Percentiles rank a stretch among this genome's conserved stretches.
These are phyloP conservation scores for Yarrowia galli DNA, from an alignment of 1,139 yeast species.

Conservation along the genomic window DNA sequence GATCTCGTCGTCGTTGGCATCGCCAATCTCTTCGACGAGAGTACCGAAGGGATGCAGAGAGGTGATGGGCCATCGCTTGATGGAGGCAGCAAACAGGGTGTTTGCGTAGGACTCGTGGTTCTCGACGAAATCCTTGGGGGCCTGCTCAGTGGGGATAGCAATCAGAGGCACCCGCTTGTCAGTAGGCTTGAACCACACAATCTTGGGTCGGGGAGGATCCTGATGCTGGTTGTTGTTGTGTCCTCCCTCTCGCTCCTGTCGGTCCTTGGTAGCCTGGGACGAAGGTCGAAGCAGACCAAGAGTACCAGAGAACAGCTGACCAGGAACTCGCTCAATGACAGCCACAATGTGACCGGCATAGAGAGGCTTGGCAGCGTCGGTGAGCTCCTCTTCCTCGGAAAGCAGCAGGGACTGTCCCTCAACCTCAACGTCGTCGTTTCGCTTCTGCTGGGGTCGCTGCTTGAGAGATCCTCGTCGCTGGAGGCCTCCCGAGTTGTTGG, in stretches of 20 bases:
- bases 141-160: conserved; percentile 98
- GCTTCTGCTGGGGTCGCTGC: conserved; percentile 97
- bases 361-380: conserved; percentile 89
- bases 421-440: conserved; percentile 97
- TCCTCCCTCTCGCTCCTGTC: conserved; percentile 63
- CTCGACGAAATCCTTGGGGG: conserved; percentile 93
- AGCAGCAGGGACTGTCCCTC: conserved; percentile 93
- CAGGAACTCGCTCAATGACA: conserved; percentile 95
- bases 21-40: conserved; percentile 83
- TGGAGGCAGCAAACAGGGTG: conserved; percentile 89
- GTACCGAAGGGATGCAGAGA: conserved; percentile 98
- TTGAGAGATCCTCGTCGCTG: conserved; percentile 89
- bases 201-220: conserved; percentile 70
- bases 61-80: conserved; percentile 98
- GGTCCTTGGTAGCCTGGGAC: conserved; percentile 88
- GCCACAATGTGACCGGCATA: conserved; percentile 99
- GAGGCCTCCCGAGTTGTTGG: conserved; percentile 53
- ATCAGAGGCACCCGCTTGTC: conserved; percentile 96
- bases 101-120: conserved; percentile 84
- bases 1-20: conserved; percentile 74
- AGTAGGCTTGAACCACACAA: conserved; percentile 98
- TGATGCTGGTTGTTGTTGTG: conserved; percentile 42
- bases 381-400: conserved; percentile 94
- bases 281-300: conserved; percentile 93
- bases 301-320: conserved; percentile 89